These are phyloP conservation scores for Scedosporium dehoogii DNA, from an alignment of 2,329 filamentous ascomycete genomes.

Conservation along the genomic window DNA sequence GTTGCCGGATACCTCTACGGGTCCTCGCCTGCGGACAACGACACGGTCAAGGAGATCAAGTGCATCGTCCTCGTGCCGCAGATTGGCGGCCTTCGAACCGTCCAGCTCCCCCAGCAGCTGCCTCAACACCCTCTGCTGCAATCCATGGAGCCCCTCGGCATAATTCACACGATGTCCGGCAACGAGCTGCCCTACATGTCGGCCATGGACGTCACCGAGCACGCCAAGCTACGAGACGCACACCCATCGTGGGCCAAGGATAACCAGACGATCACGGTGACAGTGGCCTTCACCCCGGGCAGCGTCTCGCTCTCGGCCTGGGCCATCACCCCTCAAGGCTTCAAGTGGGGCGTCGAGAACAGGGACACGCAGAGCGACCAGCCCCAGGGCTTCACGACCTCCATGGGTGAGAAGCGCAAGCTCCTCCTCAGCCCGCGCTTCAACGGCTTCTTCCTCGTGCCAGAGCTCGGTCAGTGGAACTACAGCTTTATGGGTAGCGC, in stretches of 20 bases:
- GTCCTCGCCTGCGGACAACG: constrained; percentile 83
- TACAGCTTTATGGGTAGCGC: constrained; percentile 95
- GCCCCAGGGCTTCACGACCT: constrained; percentile 84
- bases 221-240: constrained; percentile 77
- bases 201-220: constrained; percentile 85
- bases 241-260: constrained; percentile 64
- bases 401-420: constrained; percentile 93
- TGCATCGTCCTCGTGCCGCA: constrained; percentile 98
- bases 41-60: constrained; percentile 92
- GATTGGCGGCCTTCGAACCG: constrained; percentile 83
- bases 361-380: constrained; percentile 87
- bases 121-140: constrained; percentile 88
- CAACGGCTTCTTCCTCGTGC: constrained; percentile 90
- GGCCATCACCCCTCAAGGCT: constrained; percentile 83
- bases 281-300: constrained; percentile 91
- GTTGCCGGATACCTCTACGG: constrained; percentile 95
- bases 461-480: constrained; percentile 86
- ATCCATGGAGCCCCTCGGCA: constrained; percentile 77
- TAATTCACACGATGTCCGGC: constrained; percentile 92
- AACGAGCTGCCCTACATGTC: constrained; percentile 97
- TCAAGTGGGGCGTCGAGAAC: constrained; percentile 96
- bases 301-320: constrained; percentile 92
- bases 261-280: constrained; percentile 87
- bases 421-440: constrained; percentile 87
- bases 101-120: constrained; percentile 80